phyloP scores from a whole-genome alignment of 2,329 filamentous ascomycete species.

The Neopestalotiopsis sp. region DNA sequence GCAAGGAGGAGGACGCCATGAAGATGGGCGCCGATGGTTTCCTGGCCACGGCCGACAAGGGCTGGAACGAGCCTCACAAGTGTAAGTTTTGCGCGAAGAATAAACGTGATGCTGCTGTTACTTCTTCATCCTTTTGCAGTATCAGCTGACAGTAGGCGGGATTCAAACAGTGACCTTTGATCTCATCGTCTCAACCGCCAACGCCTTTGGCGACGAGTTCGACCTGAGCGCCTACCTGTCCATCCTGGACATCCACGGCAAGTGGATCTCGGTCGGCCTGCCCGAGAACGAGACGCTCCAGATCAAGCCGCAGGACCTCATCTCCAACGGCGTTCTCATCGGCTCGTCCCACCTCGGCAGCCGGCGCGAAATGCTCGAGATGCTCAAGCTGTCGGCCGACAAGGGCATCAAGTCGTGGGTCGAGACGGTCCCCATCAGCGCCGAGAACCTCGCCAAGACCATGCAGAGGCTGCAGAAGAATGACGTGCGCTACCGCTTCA shows the following conservation, averaged over 20 bases:
- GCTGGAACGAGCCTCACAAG: slow-evolving; percentile 61
- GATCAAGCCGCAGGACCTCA: slow-evolving; percentile 76
- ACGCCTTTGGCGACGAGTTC: slow-evolving; percentile 69
- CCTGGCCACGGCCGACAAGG: slow-evolving; percentile 48
- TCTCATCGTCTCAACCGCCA: slow-evolving; percentile 78
- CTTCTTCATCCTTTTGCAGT: background rate
- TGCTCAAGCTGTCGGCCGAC: slow-evolving; percentile 53
- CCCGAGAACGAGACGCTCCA: slow-evolving; percentile 76
- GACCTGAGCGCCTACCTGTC: slow-evolving; percentile 75
- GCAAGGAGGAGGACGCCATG: slow-evolving; percentile 55
- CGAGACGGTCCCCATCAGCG: slow-evolving; percentile 70
- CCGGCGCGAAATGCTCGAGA: slow-evolving; percentile 69
- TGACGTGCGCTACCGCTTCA: slow-evolving; percentile 77
- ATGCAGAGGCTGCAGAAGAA: slow-evolving; percentile 72
- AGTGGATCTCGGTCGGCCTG: slow-evolving; percentile 80
- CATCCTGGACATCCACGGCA: slow-evolving; percentile 80
- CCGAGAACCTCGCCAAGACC: slow-evolving; percentile 71
- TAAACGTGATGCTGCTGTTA: background rate
- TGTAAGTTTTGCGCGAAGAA: slow-evolving; percentile 25
- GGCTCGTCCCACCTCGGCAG: slow-evolving; percentile 74
- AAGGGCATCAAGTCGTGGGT: slow-evolving; percentile 54
- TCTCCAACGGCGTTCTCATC: slow-evolving; percentile 75
- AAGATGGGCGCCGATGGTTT: slow-evolving; percentile 53
- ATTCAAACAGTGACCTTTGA: slow-evolving; percentile 67
- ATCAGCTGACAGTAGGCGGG: background rate